phyloP scores from a whole-genome alignment of 208 protist genomes.

The Leishmania aethiopica region DNA sequence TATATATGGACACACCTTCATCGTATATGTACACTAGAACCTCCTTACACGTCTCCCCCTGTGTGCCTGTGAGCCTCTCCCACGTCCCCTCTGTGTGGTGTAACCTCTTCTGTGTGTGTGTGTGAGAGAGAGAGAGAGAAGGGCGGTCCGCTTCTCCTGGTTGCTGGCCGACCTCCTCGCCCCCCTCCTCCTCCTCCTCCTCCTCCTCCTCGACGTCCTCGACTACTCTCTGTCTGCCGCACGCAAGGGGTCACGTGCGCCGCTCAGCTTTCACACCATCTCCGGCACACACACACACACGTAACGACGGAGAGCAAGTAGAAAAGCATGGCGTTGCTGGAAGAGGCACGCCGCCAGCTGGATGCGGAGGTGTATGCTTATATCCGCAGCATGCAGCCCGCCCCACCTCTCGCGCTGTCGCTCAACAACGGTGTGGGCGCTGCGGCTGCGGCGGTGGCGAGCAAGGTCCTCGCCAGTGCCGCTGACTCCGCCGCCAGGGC shows the following conservation, averaged over 20 bases:
- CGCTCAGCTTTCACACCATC: conserved; percentile 1
- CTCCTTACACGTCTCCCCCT: no score
- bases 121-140: no score
- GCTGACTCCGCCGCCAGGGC: background rate
- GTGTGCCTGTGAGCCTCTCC: no score
- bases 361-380: conserved; percentile 23
- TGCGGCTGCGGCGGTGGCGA: background rate
- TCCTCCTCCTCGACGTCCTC: no score
- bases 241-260: background rate
- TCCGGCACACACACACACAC: conserved; percentile 3
- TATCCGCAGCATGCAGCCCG: conserved; percentile 13
- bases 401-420: conserved; percentile 35
- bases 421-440: conserved; percentile 38
- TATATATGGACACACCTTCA: background rate
- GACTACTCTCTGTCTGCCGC: background rate
- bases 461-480: background rate
- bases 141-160: background rate
- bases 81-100: no score
- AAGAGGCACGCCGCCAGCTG: conserved; percentile 29
- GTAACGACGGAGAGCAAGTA: background rate
- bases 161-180: background rate
- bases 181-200: background rate
- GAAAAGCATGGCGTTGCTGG: conserved; percentile 20
- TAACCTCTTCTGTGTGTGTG: no score
- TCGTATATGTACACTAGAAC: no score